Percentiles rank a stretch among this genome's conserved stretches.
These are phyloP conservation scores for Eutypella sp. DNA, from an alignment of 2,329 filamentous ascomycete species.

Conservation along the genomic window DNA sequence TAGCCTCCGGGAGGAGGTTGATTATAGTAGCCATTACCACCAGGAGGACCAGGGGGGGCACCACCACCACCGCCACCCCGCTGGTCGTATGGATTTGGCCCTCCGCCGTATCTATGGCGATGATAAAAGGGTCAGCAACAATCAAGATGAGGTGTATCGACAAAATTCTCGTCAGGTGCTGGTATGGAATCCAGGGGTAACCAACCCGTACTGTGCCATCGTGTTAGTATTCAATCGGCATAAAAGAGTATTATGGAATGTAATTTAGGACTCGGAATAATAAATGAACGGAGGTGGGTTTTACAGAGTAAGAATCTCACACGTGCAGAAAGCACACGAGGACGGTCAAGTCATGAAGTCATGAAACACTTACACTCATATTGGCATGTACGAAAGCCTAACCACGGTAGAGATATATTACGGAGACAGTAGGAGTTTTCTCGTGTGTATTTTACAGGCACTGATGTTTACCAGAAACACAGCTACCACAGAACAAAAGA, in stretches of 20 bases:
- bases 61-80: conserved; percentile 35
- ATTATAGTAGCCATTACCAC: not conserved
- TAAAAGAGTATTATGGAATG: not conserved
- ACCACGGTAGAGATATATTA: too few species aligned
- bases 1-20: conserved; percentile 24
- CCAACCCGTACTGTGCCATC: conserved; percentile 52
- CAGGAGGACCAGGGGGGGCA: too few species aligned
- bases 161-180: conserved; percentile 6
- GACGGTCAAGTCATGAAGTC: not conserved
- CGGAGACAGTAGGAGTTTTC: too few species aligned
- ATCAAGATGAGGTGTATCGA: conserved; percentile 8
- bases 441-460: too few species aligned
- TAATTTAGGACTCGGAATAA: too few species aligned
- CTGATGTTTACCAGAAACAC: not conserved
- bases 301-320: not conserved
- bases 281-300: conserved; percentile 12
- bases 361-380: conserved; percentile 47
- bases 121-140: conserved; percentile 24
- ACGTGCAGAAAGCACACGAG: not conserved
- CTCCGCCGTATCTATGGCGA: conserved; percentile 49
- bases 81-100: conserved; percentile 56
- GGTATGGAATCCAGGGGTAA: conserved; percentile 18
- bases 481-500: not conserved
- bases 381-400: conserved; percentile 17
- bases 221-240: conserved; percentile 28